Conservation (phyloP, 495 filamentous ascomycete genomes). For the Tuber magnatum region DNA sequence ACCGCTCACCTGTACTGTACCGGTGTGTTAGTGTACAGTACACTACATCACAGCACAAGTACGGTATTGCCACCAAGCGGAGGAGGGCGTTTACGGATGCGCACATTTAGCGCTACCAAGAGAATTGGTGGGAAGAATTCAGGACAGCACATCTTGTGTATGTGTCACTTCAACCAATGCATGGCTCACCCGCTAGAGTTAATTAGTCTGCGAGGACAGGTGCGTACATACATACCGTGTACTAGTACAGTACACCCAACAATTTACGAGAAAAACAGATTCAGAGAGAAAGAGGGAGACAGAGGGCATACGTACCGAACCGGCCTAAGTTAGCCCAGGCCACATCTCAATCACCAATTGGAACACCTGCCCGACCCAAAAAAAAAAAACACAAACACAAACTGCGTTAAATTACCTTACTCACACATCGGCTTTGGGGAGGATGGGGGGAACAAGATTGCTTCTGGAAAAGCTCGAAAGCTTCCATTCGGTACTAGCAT, state of each 20-base stretch:
- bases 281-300: not conserved
- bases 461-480: not conserved
- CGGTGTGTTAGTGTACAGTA: not conserved
- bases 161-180: slow-evolving; percentile 16
- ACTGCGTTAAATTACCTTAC: not conserved
- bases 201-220: slow-evolving; percentile 9
- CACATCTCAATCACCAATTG: not conserved
- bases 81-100: slow-evolving; percentile 12
- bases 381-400: not conserved
- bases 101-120: slow-evolving; percentile 21
- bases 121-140: slow-evolving; percentile 3
- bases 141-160: slow-evolving; percentile 12
- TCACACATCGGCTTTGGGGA: not conserved
- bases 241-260: not conserved
- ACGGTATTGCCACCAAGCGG: slow-evolving; percentile 19
- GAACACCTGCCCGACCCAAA: not conserved
- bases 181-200: slow-evolving; percentile 15
- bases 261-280: not conserved
- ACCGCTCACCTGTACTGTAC: not conserved
- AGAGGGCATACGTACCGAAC: not conserved
- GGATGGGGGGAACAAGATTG: not conserved
- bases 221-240: slow-evolving; percentile 9
- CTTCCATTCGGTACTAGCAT: not conserved
- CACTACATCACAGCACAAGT: not conserved
- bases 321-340: no score